Percentiles rank a stretch among this genome's conserved stretches.
phyloP scores from a whole-genome alignment of 2,329 filamentous ascomycete species.

The Pyrenophora tritici-repentis region DNA sequence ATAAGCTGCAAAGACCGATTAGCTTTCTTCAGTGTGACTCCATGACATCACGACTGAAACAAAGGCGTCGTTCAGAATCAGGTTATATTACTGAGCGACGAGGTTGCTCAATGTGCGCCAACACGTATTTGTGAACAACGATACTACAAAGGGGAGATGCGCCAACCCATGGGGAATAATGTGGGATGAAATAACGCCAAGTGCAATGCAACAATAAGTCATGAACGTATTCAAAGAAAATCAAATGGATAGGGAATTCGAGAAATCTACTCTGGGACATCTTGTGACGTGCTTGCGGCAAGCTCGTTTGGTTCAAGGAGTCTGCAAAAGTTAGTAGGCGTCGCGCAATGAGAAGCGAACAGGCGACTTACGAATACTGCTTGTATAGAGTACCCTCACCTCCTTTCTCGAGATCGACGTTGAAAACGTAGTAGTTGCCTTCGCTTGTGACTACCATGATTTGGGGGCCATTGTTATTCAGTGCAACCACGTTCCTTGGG shows the following conservation, averaged over 20 bases:
- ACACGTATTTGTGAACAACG: not conserved
- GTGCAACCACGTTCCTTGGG: slow-evolving; percentile 89
- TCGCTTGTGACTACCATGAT: slow-evolving; percentile 99
- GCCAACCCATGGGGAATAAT: slow-evolving; percentile 31
- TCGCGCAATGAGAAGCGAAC: not conserved
- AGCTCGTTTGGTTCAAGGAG: slow-evolving; percentile 46
- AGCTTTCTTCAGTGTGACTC: not conserved
- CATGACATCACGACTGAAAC: slow-evolving; percentile 11
- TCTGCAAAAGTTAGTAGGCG: slow-evolving; percentile 29
- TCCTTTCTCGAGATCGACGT: slow-evolving; percentile 90
- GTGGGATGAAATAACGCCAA: slow-evolving; percentile 29
- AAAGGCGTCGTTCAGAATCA: not conserved
- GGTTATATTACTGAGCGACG: slow-evolving; percentile 1
- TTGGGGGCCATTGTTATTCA: slow-evolving; percentile 92
- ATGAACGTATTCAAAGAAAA: slow-evolving; percentile 1
- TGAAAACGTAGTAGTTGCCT: slow-evolving; percentile 92
- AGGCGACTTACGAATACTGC: slow-evolving; percentile 83
- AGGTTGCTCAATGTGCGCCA: slow-evolving; percentile 2
- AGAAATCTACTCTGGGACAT: slow-evolving; percentile 33
- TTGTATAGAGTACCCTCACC: slow-evolving; percentile 91
- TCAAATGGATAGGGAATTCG: slow-evolving; percentile 5
- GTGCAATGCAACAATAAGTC: slow-evolving; percentile 34
- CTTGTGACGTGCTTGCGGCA: slow-evolving; percentile 35
- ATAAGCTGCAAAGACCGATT: slow-evolving; percentile 1
- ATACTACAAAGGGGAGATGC: slow-evolving; percentile 11